Evolutionary conservation across 805 yeast species (phyloP).

Genomic region (Komagataella phaffii): DNA sequence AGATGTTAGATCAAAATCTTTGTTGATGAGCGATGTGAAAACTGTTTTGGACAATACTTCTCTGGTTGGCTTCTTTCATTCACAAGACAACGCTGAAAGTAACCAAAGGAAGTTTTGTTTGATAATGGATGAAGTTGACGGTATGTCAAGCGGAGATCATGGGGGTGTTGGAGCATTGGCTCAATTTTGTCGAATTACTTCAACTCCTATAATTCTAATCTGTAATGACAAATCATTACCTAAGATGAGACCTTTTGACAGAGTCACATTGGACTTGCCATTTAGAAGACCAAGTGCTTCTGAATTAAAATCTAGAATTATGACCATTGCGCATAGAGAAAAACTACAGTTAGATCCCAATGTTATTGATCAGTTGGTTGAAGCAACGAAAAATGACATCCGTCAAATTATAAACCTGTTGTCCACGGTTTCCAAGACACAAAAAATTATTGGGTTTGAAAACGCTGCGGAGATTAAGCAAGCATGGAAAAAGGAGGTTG

Average conservation of each 20-base stretch:
- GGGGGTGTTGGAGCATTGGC: slow-evolving; percentile 97
- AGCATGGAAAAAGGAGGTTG: slow-evolving; percentile 83
- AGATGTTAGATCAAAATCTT: slow-evolving; percentile 78
- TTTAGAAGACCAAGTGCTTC: slow-evolving; percentile 82
- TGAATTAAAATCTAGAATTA: slow-evolving; percentile 69
- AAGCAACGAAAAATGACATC: slow-evolving; percentile 80
- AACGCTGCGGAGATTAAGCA: slow-evolving; percentile 49
- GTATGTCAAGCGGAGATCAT: slow-evolving; percentile 97
- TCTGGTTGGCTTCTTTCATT: slow-evolving; percentile 57
- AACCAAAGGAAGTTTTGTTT: slow-evolving; percentile 57
- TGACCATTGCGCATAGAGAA: slow-evolving; percentile 86
- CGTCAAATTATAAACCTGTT: slow-evolving; percentile 86
- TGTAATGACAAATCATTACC: slow-evolving; percentile 90
- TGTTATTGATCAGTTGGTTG: slow-evolving; percentile 72
- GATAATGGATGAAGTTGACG: slow-evolving; percentile 98
- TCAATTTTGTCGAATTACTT: slow-evolving; percentile 69
- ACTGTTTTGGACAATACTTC: slow-evolving; percentile 72
- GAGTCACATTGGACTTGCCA: slow-evolving; percentile 63
- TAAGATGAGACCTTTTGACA: slow-evolving; percentile 92
- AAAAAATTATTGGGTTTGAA: slow-evolving; percentile 45
- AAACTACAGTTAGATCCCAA: slow-evolving; percentile 67
- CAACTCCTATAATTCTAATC: slow-evolving; percentile 82
- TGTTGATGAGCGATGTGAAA: slow-evolving; percentile 56
- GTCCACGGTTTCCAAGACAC: slow-evolving; percentile 72
- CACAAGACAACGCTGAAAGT: slow-evolving; percentile 13